Percentiles rank a stretch among this genome's conserved stretches.
These are phyloP conservation scores for Eremothecium gossypii DNA, from an alignment of 1,139 yeast genomes.

Conservation along the genomic window DNA sequence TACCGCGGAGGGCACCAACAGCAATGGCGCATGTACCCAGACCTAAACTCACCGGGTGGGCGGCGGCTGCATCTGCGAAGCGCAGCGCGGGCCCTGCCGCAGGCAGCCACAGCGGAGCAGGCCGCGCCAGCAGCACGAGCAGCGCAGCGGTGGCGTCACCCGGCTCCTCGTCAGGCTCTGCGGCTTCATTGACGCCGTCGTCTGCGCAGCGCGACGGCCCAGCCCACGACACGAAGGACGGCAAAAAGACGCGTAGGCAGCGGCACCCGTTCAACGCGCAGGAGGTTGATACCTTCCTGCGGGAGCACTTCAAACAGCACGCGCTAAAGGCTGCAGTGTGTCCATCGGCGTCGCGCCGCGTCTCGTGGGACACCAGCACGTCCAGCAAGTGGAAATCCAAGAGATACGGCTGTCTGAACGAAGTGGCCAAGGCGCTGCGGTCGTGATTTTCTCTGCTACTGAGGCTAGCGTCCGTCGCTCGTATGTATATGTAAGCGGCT, in stretches of 20 bases:
- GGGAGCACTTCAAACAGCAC: constrained; percentile 14
- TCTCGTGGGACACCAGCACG: constrained; percentile 27
- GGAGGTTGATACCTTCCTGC: constrained; percentile 21
- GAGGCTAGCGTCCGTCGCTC: background rate
- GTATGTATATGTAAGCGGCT: too few species aligned
- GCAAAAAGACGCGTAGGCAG: constrained; percentile 7
- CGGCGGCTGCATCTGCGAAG: constrained; percentile 26
- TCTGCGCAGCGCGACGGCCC: background rate
- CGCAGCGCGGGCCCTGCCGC: background rate
- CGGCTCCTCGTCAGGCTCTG: background rate
- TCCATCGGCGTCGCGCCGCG: constrained; percentile 9
- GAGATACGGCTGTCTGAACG: constrained; percentile 23
- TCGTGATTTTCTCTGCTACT: background rate
- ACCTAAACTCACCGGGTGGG: constrained; percentile 27
- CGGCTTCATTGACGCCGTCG: background rate
- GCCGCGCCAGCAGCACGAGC: constrained; percentile 10
- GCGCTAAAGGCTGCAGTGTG: constrained; percentile 5
- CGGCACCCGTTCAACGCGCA: constrained; percentile 23
- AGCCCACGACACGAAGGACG: background rate
- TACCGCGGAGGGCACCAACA: too few species aligned
- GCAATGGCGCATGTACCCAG: constrained; percentile 4
- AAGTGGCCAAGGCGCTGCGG: constrained; percentile 20
- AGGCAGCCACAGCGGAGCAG: background rate
- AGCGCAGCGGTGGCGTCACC: background rate
- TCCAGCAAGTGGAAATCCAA: constrained; percentile 22